These are phyloP conservation scores for Corniculantispora saksenae DNA, from an alignment of 2,329 filamentous ascomycete genomes.

Conservation along the genomic window DNA sequence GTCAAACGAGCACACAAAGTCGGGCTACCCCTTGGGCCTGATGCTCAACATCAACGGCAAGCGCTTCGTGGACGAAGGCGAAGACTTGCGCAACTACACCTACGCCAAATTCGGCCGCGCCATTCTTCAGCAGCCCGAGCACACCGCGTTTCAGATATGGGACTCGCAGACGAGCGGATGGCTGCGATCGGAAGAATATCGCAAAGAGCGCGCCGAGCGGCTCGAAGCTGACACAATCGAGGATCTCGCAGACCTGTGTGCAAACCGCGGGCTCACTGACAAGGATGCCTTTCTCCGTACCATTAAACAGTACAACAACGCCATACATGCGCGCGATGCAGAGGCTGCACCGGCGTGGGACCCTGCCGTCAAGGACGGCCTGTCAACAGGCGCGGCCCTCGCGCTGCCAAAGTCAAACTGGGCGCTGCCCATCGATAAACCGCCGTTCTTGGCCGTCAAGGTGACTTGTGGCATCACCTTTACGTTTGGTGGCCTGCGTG, in stretches of 20 bases:
- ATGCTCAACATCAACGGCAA: slow-evolving; percentile 62
- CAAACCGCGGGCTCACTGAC: slow-evolving; percentile 47
- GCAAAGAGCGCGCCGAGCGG: slow-evolving; percentile 55
- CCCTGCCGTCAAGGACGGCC: slow-evolving; percentile 60
- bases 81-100: slow-evolving; percentile 66
- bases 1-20: slow-evolving; percentile 70
- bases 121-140: slow-evolving; percentile 59
- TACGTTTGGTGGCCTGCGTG: slow-evolving; percentile 64
- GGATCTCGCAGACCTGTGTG: slow-evolving; percentile 55
- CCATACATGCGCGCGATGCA: slow-evolving; percentile 47
- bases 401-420: slow-evolving; percentile 64
- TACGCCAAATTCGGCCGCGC: slow-evolving; percentile 66
- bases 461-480: slow-evolving; percentile 68
- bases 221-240: slow-evolving; percentile 53
- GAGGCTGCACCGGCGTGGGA: slow-evolving; percentile 56
- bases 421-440: slow-evolving; percentile 58
- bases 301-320: slow-evolving; percentile 58
- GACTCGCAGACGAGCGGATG: slow-evolving; percentile 53
- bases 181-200: slow-evolving; percentile 64
- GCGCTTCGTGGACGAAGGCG: slow-evolving; percentile 67
- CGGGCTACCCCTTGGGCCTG: slow-evolving; percentile 65
- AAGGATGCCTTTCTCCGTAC: slow-evolving; percentile 50
- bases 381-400: slow-evolving; percentile 57
- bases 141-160: slow-evolving; percentile 66
- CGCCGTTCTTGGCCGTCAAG: slow-evolving; percentile 63